Evolutionary conservation across 192 early-diverging fungal species (phyloP).

Genomic region (Neocallimastix lanati): DNA sequence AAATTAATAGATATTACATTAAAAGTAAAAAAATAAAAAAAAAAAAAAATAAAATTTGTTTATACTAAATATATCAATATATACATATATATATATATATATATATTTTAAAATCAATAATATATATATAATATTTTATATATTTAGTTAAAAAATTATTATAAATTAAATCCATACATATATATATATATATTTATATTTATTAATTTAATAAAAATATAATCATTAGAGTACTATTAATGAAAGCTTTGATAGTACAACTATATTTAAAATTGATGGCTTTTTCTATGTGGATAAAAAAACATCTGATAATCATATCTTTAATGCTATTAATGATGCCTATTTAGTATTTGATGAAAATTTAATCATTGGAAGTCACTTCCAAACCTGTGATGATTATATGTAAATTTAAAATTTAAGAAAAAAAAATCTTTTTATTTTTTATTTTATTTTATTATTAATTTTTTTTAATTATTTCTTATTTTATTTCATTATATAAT

Average conservation of each 20-base stretch:
- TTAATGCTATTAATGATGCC: constrained; percentile 27
- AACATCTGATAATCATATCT: constrained; percentile 15
- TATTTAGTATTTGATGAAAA: constrained; percentile 27
- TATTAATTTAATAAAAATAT: too few relatives aligned
- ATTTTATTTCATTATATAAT: constrained; percentile 1
- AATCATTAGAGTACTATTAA: background rate
- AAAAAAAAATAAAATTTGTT: too few relatives aligned
- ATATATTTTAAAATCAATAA: too few relatives aligned
- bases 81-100: too few relatives aligned
- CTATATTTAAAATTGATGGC: constrained; percentile 2
- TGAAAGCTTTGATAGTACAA: background rate
- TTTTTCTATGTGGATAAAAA: constrained; percentile 25
- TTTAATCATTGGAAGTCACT: constrained; percentile 29
- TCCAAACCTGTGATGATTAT: constrained; percentile 25
- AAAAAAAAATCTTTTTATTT: too few relatives aligned
- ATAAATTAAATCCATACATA: too few relatives aligned
- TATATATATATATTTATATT: too few relatives aligned
- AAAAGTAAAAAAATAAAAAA: background rate
- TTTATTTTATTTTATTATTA: too few relatives aligned
- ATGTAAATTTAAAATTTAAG: constrained; percentile 14
- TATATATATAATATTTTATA: too few relatives aligned
- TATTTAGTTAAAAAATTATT: too few relatives aligned
- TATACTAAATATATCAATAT: too few relatives aligned
- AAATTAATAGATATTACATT: constrained; percentile 4
- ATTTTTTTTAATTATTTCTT: too few relatives aligned